Base-by-base conservation (phyloP, 2,329 filamentous ascomycete species). In the Scedosporium boydii region DNA sequence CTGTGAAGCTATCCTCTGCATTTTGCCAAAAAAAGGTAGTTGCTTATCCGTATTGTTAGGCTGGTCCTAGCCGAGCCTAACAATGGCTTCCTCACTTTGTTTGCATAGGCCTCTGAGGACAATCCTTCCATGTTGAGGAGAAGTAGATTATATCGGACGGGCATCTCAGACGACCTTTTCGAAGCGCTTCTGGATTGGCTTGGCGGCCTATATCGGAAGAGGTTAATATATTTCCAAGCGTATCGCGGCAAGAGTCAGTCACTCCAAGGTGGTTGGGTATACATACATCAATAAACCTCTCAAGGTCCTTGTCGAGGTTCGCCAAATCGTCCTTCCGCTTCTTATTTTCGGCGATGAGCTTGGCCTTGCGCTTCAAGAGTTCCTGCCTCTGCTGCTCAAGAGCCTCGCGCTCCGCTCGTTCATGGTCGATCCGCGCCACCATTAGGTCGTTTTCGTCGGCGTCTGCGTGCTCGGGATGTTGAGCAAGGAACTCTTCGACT, bases 261-360 rank as follows among this genome's bases (percentile, higher is more conserved):
- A 67, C 58, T 58, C 58, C 6, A 27, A 21, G 12, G 9, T 12
- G 6, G 6, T 10, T 18, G 62, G 61, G 27, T 21, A 34, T 23
- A 77, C 88, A 71, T 70, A 91, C 90, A 74, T 96, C 91, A 69
- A 96, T 93, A 71, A 96, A 96, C 70, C 90, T 93, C 76, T 98
- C 95, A 63, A 98, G 78, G 74, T 96, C 91, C 70, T 90, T 89
- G 69, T 99, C 95, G 64, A 99, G 78, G 70, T 89, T 96, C 21
- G 90, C 92, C 58, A 99, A 78, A 70, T 98, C 92, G 62, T 97
- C 93, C 73, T 96, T 96, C 67, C 93, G 85, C 76, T 91, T 91
- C 77, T 96, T 96, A 73, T 97, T 97, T 72, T 86, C 83, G 1
- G 82, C 78, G 60, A 84, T 85, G 58, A 86, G 78, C 72, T 85